phyloP scores from a whole-genome alignment of 1,284 basidiomycete species.

The Tausonia pullulans region DNA sequence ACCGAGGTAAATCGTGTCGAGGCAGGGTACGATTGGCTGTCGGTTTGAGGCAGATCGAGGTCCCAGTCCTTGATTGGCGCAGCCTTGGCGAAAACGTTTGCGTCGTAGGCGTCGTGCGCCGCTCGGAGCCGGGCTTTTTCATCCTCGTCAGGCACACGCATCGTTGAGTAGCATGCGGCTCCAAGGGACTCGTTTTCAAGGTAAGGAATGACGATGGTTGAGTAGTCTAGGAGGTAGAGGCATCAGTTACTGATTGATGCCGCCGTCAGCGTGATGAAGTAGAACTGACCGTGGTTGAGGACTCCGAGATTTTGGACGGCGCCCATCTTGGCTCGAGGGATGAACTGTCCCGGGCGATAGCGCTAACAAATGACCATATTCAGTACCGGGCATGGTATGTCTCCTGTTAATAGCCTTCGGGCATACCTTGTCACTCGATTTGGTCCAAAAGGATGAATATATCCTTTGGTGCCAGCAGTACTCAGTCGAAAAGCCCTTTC shows the following conservation, averaged over 20 bases:
- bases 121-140: no score
- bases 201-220: slow-evolving; percentile 11
- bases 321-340: slow-evolving; percentile 84
- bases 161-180: no score
- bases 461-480: slow-evolving; percentile 24
- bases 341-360: slow-evolving; percentile 76
- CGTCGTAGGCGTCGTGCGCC: no score
- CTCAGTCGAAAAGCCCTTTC: no score
- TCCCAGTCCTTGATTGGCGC: not conserved
- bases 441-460: slow-evolving; percentile 34
- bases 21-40: no score
- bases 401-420: no score
- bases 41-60: no score
- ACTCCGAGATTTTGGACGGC: slow-evolving; percentile 68
- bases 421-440: slow-evolving; percentile 30
- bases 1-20: not conserved
- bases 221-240: slow-evolving; percentile 1
- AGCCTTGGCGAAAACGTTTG: not conserved
- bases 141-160: no score
- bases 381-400: no score
- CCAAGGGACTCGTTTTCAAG: not conserved
- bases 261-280: not conserved
- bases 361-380: slow-evolving; percentile 35
- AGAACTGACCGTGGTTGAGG: slow-evolving; percentile 57
- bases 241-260: not conserved